Percentiles rank a stretch among this genome's conserved stretches.
Conservation (phyloP, 768 basidiomycete species). For the Clitopilus hobsonii region DNA sequence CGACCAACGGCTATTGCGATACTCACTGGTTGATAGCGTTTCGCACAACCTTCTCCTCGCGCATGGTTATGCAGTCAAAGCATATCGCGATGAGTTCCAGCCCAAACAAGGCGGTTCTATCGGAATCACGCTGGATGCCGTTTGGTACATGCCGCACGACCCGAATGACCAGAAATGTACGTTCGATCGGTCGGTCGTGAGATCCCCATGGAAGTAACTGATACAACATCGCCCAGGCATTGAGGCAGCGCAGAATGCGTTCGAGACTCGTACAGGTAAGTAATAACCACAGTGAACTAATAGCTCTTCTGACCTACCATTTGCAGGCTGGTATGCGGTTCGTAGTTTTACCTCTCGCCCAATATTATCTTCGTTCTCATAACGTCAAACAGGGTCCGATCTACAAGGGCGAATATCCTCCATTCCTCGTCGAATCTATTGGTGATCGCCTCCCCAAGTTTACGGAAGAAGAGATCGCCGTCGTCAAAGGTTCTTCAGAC, state of each 20-base stretch:
- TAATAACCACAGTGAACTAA: no score
- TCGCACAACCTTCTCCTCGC: slow-evolving; percentile 65
- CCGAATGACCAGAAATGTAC: slow-evolving; percentile 59
- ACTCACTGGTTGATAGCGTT: no score
- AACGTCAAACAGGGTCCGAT: background rate
- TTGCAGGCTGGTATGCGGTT: slow-evolving; percentile 34
- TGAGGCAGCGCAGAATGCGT: slow-evolving; percentile 55
- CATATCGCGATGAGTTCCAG: slow-evolving; percentile 59
- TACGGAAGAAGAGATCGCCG: slow-evolving; percentile 44
- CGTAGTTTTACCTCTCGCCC: background rate
- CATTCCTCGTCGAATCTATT: slow-evolving; percentile 39
- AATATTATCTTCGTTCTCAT: background rate
- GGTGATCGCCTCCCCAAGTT: slow-evolving; percentile 52
- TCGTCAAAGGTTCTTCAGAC: slow-evolving; percentile 60
- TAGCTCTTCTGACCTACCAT: background rate
- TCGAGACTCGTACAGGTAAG: slow-evolving; percentile 58
- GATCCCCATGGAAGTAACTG: background rate
- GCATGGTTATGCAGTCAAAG: slow-evolving; percentile 60
- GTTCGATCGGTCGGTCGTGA: slow-evolving; percentile 15
- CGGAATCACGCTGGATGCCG: slow-evolving; percentile 69
- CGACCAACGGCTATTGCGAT: no score
- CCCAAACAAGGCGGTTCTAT: slow-evolving; percentile 52
- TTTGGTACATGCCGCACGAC: slow-evolving; percentile 61
- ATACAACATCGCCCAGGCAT: slow-evolving; percentile 36
- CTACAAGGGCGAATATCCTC: slow-evolving; percentile 39